Evolutionary conservation across 305 asterid genomes (phyloP).

Genomic region (Fraxinus platypoda): DNA sequence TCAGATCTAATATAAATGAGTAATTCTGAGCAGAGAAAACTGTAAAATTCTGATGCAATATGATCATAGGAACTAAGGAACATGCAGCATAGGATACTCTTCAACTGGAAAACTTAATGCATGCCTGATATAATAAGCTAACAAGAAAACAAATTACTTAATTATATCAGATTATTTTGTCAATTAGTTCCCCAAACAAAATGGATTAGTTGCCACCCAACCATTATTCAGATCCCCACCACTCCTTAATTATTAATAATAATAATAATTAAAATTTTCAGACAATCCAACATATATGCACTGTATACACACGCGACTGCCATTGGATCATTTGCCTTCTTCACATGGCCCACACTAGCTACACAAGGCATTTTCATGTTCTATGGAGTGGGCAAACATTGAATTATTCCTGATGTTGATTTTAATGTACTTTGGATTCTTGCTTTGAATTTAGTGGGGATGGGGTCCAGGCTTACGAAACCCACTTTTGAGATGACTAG

Average conservation of each 20-base stretch:
- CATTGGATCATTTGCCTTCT: slow-evolving; percentile 4
- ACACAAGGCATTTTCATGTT: neutral
- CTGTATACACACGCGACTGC: neutral
- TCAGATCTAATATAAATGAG: neutral
- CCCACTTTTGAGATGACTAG: neutral
- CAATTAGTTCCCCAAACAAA: neutral
- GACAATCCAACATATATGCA: neutral
- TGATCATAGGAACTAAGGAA: neutral
- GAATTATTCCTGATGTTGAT: neutral
- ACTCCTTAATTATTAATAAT: neutral
- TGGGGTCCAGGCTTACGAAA: neutral
- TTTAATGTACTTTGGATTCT: neutral
- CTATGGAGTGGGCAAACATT: neutral
- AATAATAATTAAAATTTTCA: neutral
- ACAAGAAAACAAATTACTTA: neutral
- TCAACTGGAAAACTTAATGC: neutral
- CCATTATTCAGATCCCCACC: neutral
- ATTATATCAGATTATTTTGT: neutral
- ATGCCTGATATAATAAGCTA: slow-evolving; percentile 9
- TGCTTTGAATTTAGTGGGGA: neutral
- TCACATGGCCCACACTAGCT: slow-evolving; percentile 20
- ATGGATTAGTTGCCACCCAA: slow-evolving; percentile 29
- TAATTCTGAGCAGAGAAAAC: neutral
- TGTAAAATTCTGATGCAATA: neutral
- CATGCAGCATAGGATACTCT: neutral